Evolutionary conservation across 345 rosid species (phyloP), one percentile per base, ranked within the genome.

Genomic region (Raphanus sativus): DNA sequence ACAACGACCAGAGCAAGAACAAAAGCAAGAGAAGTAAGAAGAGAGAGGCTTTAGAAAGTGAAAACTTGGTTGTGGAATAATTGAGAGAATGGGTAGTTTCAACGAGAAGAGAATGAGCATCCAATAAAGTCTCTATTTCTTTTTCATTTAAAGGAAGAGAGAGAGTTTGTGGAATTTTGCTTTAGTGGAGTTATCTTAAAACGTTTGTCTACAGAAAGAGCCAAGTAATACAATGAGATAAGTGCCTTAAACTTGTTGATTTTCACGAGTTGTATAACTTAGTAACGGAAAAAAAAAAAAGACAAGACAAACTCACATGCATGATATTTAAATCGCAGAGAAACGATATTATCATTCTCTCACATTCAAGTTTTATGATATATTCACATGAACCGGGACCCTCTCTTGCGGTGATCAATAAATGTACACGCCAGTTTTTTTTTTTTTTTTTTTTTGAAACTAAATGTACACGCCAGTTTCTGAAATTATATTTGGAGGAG

Each of bases 131-230:
- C 61, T 70, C 61, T 54, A 0, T 16, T 29, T 71, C 67, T 71
- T 77, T 71, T n/a, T 10, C 26, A 58, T 24, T 24, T 71, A 71
- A 77, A 71, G 81, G 24, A 58, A 71, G 81, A 71, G 55, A 77
- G 76, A 71, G 76, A 71, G 0, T 13, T 65, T 55, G 24, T 29
- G 71, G 76, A 55, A 28, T 56, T 64, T 36, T 40, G 54, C 59
- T 62, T 76, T 69, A 30, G 25, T 2, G 66, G 29, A 68, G 64
- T 26, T 65, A 26, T 56, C 72, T 66, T 75, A 54, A 21, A n/a
- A 6, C 12, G 36, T 8, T 50, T 30, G 40, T 42, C 11, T 15
- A 42, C 26, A 16, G 45, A 30, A 72, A 12, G 4, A 30, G 21
- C 16, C 17, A 29, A 61, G 65, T 7, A 29, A 61, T 29, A 29